These are phyloP conservation scores for Raffaelea deltoideospora DNA, from an alignment of 2,329 filamentous ascomycete species.

Conservation along the genomic window DNA sequence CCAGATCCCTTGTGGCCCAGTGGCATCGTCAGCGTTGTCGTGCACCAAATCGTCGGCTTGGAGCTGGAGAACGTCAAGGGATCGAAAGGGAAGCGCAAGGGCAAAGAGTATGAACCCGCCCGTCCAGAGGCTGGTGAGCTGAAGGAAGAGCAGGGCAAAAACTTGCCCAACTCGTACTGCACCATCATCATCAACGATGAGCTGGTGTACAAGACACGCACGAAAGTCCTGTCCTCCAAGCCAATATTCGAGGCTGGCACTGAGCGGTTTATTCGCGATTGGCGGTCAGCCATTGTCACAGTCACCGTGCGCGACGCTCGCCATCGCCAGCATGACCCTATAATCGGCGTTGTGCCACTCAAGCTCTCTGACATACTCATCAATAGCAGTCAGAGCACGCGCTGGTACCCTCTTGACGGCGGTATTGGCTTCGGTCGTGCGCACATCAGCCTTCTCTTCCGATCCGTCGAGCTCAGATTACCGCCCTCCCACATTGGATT, in stretches of 20 bases:
- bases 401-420: constrained; percentile 94
- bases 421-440: constrained; percentile 85
- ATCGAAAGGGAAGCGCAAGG: constrained; percentile 64
- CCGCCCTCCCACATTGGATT: constrained; percentile 75
- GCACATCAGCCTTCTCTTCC: constrained; percentile 78
- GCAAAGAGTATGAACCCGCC: constrained; percentile 78
- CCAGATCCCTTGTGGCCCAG: constrained; percentile 95
- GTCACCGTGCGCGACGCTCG: constrained; percentile 78
- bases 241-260: constrained; percentile 97
- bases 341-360: constrained; percentile 80
- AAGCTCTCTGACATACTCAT: constrained; percentile 80
- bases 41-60: constrained; percentile 91
- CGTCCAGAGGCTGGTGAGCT: constrained; percentile 67
- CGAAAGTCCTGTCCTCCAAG: constrained; percentile 85
- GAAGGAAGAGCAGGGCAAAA: constrained; percentile 67
- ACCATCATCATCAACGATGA: constrained; percentile 85
- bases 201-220: constrained; percentile 78
- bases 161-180: constrained; percentile 82
- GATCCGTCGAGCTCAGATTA: constrained; percentile 71
- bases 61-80: constrained; percentile 87
- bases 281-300: constrained; percentile 75
- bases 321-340: constrained; percentile 84
- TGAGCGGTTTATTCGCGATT: constrained; percentile 84
- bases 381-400: constrained; percentile 68
- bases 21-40: constrained; percentile 69